These are phyloP conservation scores for Candida stauntonica DNA, from an alignment of 805 yeast species.

Conservation along the genomic window DNA sequence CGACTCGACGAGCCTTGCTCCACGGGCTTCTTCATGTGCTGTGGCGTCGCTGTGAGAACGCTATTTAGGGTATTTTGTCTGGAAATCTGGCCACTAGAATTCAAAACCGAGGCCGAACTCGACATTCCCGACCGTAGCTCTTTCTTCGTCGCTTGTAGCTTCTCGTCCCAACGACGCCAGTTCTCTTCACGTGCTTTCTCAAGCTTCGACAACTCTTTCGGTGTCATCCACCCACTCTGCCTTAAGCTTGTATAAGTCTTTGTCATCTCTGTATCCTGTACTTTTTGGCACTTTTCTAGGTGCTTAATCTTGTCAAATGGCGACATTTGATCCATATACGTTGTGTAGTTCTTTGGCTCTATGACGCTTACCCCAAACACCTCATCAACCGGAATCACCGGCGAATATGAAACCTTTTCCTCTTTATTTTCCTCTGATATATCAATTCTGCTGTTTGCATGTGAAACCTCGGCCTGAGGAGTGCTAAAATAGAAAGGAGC, in stretches of 20 bases:
- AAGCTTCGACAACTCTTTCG: conserved; percentile 15
- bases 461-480: too few species aligned
- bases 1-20: too few species aligned
- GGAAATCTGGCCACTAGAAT: background rate
- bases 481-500: too few species aligned
- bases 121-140: too few species aligned
- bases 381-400: conserved; percentile 23
- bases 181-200: conserved; percentile 20
- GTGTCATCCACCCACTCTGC: conserved; percentile 27
- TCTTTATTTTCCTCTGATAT: background rate
- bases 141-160: conserved; percentile 14
- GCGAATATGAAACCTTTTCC: conserved; percentile 11
- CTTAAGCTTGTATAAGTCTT: conserved; percentile 17
- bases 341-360: conserved; percentile 9
- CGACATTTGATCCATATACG: conserved; percentile 18
- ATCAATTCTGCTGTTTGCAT: background rate
- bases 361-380: conserved; percentile 23
- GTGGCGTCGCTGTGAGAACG: too few species aligned
- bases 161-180: conserved; percentile 23
- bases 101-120: too few species aligned
- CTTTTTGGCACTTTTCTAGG: conserved; percentile 17
- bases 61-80: background rate
- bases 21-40: too few species aligned
- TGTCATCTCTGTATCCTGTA: conserved; percentile 19
- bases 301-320: conserved; percentile 18